A percentile compares a stretch with the other conserved stretches of the same genome.
phyloP scores from a whole-genome alignment of 73 alveolate genomes.

The Diophrys appendiculata region DNA sequence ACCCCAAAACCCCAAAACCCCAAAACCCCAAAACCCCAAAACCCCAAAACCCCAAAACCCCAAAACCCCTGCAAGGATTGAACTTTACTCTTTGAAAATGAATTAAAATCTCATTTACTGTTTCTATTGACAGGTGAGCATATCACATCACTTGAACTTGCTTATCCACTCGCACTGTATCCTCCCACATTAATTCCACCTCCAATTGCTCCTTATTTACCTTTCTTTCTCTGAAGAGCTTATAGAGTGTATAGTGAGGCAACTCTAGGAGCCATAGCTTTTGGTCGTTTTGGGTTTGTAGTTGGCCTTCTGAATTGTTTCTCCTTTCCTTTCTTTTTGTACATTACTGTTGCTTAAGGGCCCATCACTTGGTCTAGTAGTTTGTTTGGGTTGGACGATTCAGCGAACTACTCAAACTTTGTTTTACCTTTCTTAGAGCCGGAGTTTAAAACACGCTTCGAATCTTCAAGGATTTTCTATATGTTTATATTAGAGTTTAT shows the following conservation, averaged over 20 bases:
- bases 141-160: too few species aligned
- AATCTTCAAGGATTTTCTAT: not conserved
- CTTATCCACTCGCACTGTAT: too few species aligned
- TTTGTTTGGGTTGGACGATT: not conserved
- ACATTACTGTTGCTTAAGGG: not conserved
- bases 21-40: too few species aligned
- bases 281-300: not conserved
- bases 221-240: not conserved
- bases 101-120: too few species aligned
- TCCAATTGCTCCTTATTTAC: too few species aligned
- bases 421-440: not conserved
- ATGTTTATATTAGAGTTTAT: not conserved
- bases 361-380: not conserved
- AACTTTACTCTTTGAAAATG: too few species aligned
- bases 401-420: not conserved
- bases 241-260: not conserved
- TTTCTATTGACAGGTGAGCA: too few species aligned
- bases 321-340: not conserved
- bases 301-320: not conserved
- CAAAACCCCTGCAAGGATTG: too few species aligned
- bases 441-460: not conserved
- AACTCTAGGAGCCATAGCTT: not conserved
- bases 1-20: too few species aligned
- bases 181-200: too few species aligned
- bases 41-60: too few species aligned